Conservation (phyloP, 1,139 yeast genomes). For the Wickerhamomyces sp. region DNA sequence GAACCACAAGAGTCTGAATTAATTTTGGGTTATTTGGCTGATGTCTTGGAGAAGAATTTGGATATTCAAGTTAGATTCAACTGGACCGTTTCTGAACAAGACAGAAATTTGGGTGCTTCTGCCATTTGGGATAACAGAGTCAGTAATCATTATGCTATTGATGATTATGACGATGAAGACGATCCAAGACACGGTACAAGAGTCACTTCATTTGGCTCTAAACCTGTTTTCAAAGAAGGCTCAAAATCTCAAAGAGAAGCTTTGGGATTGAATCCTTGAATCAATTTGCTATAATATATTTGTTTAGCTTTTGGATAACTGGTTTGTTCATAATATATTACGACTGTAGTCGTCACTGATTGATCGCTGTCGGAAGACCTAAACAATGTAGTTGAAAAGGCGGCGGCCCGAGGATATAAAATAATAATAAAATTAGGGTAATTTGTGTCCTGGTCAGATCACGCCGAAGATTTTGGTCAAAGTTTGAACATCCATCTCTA, state of each 20-base stretch:
- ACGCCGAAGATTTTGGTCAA: too few relatives aligned
- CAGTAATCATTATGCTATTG: slow-evolving; percentile 10
- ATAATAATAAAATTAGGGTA: too few relatives aligned
- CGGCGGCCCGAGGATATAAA: too few relatives aligned
- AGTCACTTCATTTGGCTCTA: slow-evolving; percentile 14
- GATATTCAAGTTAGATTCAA: slow-evolving; percentile 12
- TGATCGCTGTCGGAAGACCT: too few relatives aligned
- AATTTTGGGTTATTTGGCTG: slow-evolving; percentile 7
- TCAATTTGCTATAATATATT: too few relatives aligned
- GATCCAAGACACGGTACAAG: slow-evolving; percentile 16
- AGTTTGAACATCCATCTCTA: too few relatives aligned
- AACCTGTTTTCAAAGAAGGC: slow-evolving; percentile 8
- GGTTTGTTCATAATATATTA: too few relatives aligned
- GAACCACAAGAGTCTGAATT: slow-evolving; percentile 11
- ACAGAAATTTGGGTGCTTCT: slow-evolving; percentile 8
- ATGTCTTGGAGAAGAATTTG: slow-evolving; percentile 12
- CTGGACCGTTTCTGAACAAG: slow-evolving; percentile 11
- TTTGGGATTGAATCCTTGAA: slow-evolving; percentile 35
- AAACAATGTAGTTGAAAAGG: too few relatives aligned
- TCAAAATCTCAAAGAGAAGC: slow-evolving; percentile 17
- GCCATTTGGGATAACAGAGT: slow-evolving; percentile 15
- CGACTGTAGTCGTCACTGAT: too few relatives aligned
- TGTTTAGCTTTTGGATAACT: too few relatives aligned
- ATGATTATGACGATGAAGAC: slow-evolving; percentile 22
- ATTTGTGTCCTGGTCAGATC: too few relatives aligned